These are phyloP conservation scores for Solanum peruvianum DNA, from an alignment of 257 asterid species.

Conservation along the genomic window DNA sequence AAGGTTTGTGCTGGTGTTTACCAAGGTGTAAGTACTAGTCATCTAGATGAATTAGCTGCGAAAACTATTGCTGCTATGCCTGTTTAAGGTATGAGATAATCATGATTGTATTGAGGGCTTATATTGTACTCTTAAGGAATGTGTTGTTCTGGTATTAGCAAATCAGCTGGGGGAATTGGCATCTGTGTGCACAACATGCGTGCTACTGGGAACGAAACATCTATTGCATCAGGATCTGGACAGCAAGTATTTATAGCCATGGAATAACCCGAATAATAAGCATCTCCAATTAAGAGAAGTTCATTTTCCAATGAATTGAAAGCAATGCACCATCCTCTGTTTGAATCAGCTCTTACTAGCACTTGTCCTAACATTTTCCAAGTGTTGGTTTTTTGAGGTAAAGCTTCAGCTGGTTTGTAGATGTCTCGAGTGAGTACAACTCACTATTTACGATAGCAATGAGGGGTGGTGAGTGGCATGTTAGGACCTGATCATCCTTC, in stretches of 20 bases:
- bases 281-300: conserved; percentile 58
- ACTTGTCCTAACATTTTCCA: conserved; percentile 58
- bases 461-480: conserved; percentile 63
- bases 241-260: conserved; percentile 56
- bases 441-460: conserved; percentile 58
- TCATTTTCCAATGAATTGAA: conserved; percentile 61
- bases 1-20: no score
- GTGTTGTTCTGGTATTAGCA: conserved; percentile 80
- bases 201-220: conserved; percentile 84
- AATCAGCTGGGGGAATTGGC: conserved; percentile 99
- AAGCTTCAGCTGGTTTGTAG: conserved; percentile 53
- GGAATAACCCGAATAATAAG: conserved; percentile 19
- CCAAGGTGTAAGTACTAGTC: no score
- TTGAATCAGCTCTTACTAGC: conserved; percentile 55
- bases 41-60: no score
- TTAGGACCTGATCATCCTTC: conserved; percentile 44
- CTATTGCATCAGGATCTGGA: conserved; percentile 32
- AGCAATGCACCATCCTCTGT: conserved; percentile 73
- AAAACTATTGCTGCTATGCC: no score
- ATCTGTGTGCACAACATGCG: conserved; percentile 58
- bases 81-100: no score
- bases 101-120: no score
- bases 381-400: conserved; percentile 44
- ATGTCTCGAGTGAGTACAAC: conserved; percentile 53
- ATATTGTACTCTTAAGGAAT: conserved; percentile 30